Percentiles rank a stretch among this genome's conserved stretches.
Conservation (phyloP, 768 basidiomycete species). For the Suillus paluster region DNA sequence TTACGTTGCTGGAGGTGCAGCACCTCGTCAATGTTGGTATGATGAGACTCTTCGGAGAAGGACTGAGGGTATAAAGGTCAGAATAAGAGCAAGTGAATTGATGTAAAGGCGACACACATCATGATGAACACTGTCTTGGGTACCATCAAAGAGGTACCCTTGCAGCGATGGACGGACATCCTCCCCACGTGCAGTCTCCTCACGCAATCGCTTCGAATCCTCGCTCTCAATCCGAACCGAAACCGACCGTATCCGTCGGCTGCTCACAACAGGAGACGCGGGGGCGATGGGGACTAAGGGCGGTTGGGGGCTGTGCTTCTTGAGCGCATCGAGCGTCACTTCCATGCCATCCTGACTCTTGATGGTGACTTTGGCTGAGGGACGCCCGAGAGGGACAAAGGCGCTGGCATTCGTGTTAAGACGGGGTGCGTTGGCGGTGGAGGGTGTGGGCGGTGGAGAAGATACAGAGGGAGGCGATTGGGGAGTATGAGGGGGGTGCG, state of each 20-base stretch:
- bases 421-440: conserved; percentile 13
- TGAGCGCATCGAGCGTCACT: conserved; percentile 59
- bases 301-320: conserved; percentile 48
- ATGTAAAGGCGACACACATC: no score
- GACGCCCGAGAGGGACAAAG: conserved; percentile 56
- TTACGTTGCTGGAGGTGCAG: no score
- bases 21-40: no score
- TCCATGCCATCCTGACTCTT: conserved; percentile 70
- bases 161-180: no score
- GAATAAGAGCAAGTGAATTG: no score
- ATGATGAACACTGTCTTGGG: no score
- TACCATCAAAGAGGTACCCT: no score
- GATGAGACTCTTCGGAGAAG: no score
- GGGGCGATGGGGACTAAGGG: conserved; percentile 43
- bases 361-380: conserved; percentile 53
- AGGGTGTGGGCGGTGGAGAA: conserved; percentile 60
- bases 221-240: conserved; percentile 68
- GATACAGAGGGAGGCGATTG: conserved; percentile 52
- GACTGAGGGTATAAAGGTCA: no score
- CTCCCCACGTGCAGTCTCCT: conserved; percentile 47
- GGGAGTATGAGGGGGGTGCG: conserved; percentile 47
- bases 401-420: conserved; percentile 66
- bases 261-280: conserved; percentile 33
- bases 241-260: conserved; percentile 32
- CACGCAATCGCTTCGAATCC: conserved; percentile 56